These are phyloP conservation scores for Clavispora santaluciae DNA, from an alignment of 805 yeast species.

Conservation along the genomic window DNA sequence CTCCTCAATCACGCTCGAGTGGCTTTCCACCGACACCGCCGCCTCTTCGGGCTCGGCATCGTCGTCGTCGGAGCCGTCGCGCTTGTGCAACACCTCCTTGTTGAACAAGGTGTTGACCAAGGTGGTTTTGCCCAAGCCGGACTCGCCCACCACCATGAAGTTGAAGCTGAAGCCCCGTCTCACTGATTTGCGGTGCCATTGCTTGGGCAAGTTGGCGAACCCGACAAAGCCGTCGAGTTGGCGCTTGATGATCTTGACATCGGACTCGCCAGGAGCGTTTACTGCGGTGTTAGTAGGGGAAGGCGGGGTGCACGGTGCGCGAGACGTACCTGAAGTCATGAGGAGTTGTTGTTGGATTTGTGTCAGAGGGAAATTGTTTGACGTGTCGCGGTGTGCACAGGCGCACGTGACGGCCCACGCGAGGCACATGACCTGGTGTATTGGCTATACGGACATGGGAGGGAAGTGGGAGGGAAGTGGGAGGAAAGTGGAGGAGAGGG, in stretches of 20 bases:
- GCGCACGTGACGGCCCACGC: background rate
- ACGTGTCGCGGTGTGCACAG: constrained; percentile 3
- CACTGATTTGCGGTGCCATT: constrained; percentile 90
- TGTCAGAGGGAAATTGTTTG: constrained; percentile 3
- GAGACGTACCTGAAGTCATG: constrained; percentile 5
- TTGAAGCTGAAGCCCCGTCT: constrained; percentile 75
- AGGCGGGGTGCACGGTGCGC: background rate
- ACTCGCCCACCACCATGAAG: constrained; percentile 84
- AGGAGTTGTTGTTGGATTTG: constrained; percentile 2
- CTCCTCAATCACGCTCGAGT: constrained; percentile 59
- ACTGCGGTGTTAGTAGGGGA: background rate
- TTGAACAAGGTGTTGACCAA: constrained; percentile 83
- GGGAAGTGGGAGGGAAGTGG: too few relatives aligned
- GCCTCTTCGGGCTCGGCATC: constrained; percentile 18
- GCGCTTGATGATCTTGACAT: constrained; percentile 66
- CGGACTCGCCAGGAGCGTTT: constrained; percentile 12
- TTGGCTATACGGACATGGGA: too few relatives aligned
- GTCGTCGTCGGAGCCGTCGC: constrained; percentile 4
- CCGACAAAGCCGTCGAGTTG: constrained; percentile 92
- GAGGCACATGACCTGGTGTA: too few relatives aligned
- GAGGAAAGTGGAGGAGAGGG: too few relatives aligned
- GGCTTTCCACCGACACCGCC: constrained; percentile 23
- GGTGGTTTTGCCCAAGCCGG: constrained; percentile 91
- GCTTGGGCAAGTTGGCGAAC: constrained; percentile 95
- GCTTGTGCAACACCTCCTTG: constrained; percentile 26